phyloP scores from a whole-genome alignment of 2,329 filamentous ascomycete genomes.

The Orbilia quercus region DNA sequence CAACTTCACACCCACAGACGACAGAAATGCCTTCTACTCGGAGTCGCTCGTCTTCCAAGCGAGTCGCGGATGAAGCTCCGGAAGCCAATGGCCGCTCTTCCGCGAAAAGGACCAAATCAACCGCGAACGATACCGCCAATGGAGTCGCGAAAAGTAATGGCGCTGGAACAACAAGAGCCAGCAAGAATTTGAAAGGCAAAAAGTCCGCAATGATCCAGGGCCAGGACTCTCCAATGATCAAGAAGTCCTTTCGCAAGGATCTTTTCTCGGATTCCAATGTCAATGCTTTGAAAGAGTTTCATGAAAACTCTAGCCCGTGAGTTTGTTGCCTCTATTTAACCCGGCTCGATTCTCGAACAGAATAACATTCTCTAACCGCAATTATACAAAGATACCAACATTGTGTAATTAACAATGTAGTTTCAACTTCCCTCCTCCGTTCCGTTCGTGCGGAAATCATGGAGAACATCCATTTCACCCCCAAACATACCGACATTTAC shows the following conservation, averaged over 20 bases:
- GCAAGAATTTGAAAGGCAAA: conserved; percentile 51
- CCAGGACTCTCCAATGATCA: conserved; percentile 44
- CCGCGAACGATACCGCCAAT: conserved; percentile 34
- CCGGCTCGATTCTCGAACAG: background rate
- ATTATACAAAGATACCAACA: conserved; percentile 77
- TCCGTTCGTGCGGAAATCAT: conserved; percentile 88
- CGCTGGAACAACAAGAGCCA: conserved; percentile 13
- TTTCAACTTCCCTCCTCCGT: conserved; percentile 84
- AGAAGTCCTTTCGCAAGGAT: conserved; percentile 70
- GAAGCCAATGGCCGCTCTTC: conserved; percentile 52
- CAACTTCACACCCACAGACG: conserved; percentile 10
- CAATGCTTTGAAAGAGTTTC: conserved; percentile 71
- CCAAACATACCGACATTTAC: conserved; percentile 99
- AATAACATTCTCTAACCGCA: conserved; percentile 1
- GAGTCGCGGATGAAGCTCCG: conserved; percentile 48
- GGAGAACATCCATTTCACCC: conserved; percentile 91
- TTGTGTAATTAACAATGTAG: conserved; percentile 83
- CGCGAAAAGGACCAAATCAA: conserved; percentile 46
- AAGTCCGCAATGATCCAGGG: conserved; percentile 49
- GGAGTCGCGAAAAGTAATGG: conserved; percentile 31
- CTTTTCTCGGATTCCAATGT: conserved; percentile 73
- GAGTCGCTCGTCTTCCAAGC: conserved; percentile 47
- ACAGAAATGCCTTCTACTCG: conserved; percentile 48
- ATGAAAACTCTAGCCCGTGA: conserved; percentile 71
- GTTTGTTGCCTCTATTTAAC: conserved; percentile 26